Evolutionary conservation across 305 asterid species (phyloP), one percentile per base, ranked within the genome.

Genomic region (Solanum hybrid): DNA sequence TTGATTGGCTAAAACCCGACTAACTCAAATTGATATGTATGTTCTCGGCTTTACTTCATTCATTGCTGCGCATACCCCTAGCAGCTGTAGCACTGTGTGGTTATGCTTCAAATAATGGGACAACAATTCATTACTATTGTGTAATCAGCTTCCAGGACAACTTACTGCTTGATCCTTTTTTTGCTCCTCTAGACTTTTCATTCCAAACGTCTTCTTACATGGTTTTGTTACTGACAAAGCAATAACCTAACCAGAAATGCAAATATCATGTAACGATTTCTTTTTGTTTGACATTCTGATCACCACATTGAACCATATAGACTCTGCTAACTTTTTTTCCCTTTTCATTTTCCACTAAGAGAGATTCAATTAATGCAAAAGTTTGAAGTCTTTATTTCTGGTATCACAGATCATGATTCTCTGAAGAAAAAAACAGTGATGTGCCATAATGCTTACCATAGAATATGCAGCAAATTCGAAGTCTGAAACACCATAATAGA

Each of bases 401-500:
- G 45, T 85, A 36, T 29, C 20, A 70, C 33, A 57, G 68, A 15
- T 6, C 76, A 22, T 29, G 5, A 22, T 31, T 57, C 20, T 85
- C 77, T 1, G 45, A 1, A 31, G 36, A n/a, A 75, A 86, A 29
- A 37, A 12, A 24, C 84, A 82, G 73, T 88, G 65, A 78, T 65
- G 88, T 20, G 89, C 57, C 73, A 80, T 31, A 87, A 34, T 79
- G 17, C 29, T 73, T 95, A 97, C 99, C 99, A 95, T 96, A 90
- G 99, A 96, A 90, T 94, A 96, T 80, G 99, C 98, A 87, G 99
- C 99, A 91, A 94, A 97, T 79, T 92, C 97, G 36, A 94, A 97
- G 92, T 97, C 99, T 82, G 99, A 97, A 91, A 97, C 98, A 91
- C 99, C 99, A 82, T 96, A 97, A 90, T 97, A 97, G 45, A 97